These are phyloP conservation scores for Venturia nashicola DNA, from an alignment of 2,329 filamentous ascomycete species.

Conservation along the genomic window DNA sequence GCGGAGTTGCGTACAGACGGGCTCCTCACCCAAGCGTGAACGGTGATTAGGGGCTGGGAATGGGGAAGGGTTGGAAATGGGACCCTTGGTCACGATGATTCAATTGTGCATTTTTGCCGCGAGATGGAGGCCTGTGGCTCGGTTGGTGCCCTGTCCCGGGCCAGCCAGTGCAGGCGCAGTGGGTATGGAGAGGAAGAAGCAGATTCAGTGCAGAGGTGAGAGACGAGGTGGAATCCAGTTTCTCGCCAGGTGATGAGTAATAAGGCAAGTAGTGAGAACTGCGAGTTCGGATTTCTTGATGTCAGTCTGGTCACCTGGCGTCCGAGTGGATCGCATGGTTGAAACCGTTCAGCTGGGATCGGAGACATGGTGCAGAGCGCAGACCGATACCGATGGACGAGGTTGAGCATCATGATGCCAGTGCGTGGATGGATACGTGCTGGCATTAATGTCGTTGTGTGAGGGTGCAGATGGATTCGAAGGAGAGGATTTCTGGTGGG, in stretches of 20 bases:
- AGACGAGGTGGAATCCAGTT: background rate
- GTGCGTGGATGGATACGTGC: no score
- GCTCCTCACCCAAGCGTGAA: no score
- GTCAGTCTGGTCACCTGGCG: background rate
- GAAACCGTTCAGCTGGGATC: background rate
- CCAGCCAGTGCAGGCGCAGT: no score
- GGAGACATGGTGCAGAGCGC: background rate
- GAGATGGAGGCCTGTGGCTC: background rate
- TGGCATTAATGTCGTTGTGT: no score
- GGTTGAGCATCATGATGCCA: no score
- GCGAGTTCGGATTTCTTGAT: background rate
- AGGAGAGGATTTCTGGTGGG: no score
- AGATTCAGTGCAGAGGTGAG: background rate
- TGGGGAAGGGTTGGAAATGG: background rate
- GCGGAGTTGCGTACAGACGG: background rate
- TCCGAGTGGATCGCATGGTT: background rate
- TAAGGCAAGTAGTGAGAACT: no score
- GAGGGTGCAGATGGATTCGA: no score
- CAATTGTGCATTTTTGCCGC: background rate
- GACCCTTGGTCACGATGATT: constrained; percentile 1
- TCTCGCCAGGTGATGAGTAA: background rate
- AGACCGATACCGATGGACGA: no score
- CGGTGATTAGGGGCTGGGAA: background rate
- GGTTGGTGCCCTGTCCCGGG: background rate
- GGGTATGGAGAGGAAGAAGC: background rate